phyloP scores from a whole-genome alignment of 768 basidiomycete species.

The Pleurotus djamor region DNA sequence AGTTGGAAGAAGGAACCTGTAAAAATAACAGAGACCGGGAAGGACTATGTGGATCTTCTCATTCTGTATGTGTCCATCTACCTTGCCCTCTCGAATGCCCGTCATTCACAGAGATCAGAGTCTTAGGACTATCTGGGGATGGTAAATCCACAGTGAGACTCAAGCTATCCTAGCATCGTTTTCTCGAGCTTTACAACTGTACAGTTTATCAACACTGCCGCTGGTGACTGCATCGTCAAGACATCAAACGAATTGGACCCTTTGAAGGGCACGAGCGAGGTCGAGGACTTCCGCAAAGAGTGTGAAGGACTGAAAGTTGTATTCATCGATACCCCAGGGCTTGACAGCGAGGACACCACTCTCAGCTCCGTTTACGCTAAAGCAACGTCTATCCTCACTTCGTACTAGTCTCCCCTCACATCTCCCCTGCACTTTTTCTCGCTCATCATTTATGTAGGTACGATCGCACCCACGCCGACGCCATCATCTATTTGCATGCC shows the following conservation, averaged over 20 bases:
- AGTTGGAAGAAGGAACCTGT: too few species aligned
- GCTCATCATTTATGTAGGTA: neutral
- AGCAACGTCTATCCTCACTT: neutral
- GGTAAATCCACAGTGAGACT: neutral
- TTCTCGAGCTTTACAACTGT: neutral
- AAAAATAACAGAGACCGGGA: too few species aligned
- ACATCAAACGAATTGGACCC: neutral
- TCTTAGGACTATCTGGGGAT: constrained; percentile 1
- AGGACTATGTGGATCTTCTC: neutral
- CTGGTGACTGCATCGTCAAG: neutral
- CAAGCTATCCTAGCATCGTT: neutral
- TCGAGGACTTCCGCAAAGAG: neutral
- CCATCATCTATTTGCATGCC: neutral
- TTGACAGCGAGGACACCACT: neutral
- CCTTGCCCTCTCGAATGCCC: too few species aligned
- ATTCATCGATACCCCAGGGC: constrained; percentile 1
- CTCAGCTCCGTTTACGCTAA: neutral
- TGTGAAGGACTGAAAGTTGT: neutral
- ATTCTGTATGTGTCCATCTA: neutral
- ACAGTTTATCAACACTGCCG: constrained; percentile 1
- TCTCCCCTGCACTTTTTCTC: neutral
- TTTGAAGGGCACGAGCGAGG: neutral
- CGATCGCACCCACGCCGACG: neutral
- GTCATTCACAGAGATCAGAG: neutral
- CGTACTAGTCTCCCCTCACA: neutral